A percentile compares a stretch with the other conserved stretches of the same genome.
These are phyloP conservation scores for Sporobolomyces roseus DNA, from an alignment of 768 basidiomycete genomes.

Conservation along the genomic window DNA sequence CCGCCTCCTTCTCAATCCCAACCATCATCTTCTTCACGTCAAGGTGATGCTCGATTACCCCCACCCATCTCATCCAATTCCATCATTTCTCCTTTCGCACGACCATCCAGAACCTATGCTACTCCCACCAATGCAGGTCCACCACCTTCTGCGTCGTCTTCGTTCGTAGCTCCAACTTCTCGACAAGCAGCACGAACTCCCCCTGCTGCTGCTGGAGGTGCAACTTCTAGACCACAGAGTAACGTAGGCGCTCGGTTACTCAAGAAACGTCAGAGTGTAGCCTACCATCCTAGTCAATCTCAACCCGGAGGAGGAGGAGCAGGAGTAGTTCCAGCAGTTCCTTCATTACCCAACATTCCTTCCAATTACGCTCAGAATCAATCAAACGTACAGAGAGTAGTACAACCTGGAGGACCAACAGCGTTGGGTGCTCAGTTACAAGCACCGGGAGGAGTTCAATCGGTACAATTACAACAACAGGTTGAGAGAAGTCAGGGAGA, in stretches of 20 bases:
- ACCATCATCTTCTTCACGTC: background rate
- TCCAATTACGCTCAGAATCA: background rate
- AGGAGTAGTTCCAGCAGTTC: background rate
- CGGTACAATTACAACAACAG: too few relatives aligned
- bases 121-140: too few relatives aligned
- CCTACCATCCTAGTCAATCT: conserved; percentile 15
- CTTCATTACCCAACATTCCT: conserved; percentile 18
- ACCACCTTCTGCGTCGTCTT: background rate
- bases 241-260: conserved; percentile 40
- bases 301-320: background rate
- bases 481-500: conserved; percentile 4
- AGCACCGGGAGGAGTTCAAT: background rate
- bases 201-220: background rate
- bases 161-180: background rate
- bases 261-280: conserved; percentile 42
- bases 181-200: background rate
- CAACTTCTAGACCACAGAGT: conserved; percentile 22
- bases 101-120: background rate
- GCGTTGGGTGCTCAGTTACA: background rate
- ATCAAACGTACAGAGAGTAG: too few relatives aligned
- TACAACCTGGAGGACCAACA: too few relatives aligned
- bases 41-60: too few relatives aligned
- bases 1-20: background rate
- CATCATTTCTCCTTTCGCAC: background rate
- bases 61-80: background rate